These are phyloP conservation scores for Euphorbia celastroides DNA, from an alignment of 441 rosid species.

Conservation along the genomic window DNA sequence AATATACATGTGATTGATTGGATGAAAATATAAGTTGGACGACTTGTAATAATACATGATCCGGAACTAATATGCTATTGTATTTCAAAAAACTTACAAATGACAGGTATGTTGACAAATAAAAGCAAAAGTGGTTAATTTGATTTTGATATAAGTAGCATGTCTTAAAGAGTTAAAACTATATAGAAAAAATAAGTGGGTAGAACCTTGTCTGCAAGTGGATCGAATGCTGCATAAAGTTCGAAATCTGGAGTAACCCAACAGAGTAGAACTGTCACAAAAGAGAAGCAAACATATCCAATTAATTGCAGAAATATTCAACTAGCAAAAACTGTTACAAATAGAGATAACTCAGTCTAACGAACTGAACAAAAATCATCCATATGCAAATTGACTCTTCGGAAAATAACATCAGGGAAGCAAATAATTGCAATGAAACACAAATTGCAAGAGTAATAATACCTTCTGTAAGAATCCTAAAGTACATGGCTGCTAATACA, in stretches of 20 bases:
- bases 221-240: conserved; percentile 95
- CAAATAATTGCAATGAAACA: not conserved
- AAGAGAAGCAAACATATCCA: not conserved
- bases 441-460: not conserved
- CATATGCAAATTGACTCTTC: not conserved
- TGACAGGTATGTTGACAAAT: not conserved
- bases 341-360: not conserved
- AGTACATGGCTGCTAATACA: not conserved
- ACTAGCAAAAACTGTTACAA: not conserved
- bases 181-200: not conserved
- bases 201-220: conserved; percentile 91
- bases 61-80: not conserved
- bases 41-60: not conserved
- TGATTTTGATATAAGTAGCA: too few relatives aligned
- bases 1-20: too few relatives aligned
- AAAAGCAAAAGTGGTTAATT: too few relatives aligned
- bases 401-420: not conserved
- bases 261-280: conserved; percentile 72
- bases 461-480: not conserved
- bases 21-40: too few relatives aligned
- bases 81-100: not conserved
- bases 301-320: not conserved
- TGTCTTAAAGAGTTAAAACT: not conserved
- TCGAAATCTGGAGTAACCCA: conserved; percentile 99
- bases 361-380: not conserved